Percentiles rank a stretch among this genome's conserved stretches.
Evolutionary conservation across 1,284 basidiomycete genomes (phyloP).

Genomic region (Boletus holoroseus): DNA sequence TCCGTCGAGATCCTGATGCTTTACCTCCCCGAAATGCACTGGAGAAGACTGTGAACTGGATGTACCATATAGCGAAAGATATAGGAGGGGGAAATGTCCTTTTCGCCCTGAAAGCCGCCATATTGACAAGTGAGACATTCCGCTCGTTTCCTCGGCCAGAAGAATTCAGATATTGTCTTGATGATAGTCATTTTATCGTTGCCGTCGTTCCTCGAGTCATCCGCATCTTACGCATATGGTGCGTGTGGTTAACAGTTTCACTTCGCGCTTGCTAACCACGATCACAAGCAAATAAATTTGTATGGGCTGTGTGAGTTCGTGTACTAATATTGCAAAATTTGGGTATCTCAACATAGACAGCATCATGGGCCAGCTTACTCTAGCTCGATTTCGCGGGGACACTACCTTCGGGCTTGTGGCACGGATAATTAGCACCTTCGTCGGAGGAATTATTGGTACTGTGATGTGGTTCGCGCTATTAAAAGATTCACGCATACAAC

Average conservation of each 20-base stretch:
- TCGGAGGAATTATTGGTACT: conserved; percentile 65
- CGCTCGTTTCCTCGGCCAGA: background rate
- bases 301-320: conserved; percentile 51
- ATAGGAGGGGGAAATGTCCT: conserved; percentile 56
- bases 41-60: conserved; percentile 45
- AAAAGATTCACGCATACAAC: background rate
- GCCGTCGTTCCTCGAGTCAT: conserved; percentile 53
- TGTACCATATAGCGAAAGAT: conserved; percentile 40
- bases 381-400: conserved; percentile 70
- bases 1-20: conserved; percentile 67
- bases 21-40: conserved; percentile 58
- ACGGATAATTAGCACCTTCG: conserved; percentile 63
- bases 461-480: conserved; percentile 54
- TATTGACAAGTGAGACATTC: conserved; percentile 48
- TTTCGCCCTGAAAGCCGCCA: conserved; percentile 76
- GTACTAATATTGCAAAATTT: background rate
- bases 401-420: conserved; percentile 65
- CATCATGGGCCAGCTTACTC: conserved; percentile 67
- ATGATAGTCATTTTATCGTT: conserved; percentile 51
- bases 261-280: background rate
- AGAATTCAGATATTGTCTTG: background rate
- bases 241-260: conserved; percentile 20
- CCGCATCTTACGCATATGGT: conserved; percentile 59
- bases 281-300: conserved; percentile 44
- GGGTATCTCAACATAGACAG: conserved; percentile 32